Base-by-base conservation (phyloP, 1,284 basidiomycete species). In the Crucibulum parvulum region DNA sequence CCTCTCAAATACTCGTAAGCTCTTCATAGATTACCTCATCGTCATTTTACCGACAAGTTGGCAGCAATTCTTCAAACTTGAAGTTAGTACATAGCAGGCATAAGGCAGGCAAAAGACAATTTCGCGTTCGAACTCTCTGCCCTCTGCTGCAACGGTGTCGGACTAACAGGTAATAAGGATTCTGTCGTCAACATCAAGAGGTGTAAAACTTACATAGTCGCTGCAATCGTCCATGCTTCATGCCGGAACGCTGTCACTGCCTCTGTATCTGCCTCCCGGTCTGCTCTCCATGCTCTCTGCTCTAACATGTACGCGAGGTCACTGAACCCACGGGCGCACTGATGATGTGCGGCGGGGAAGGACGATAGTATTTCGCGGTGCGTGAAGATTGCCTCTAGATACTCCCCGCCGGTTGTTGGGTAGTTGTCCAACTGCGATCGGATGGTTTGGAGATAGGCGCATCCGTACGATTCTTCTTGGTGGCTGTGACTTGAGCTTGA, bases 311-410 rank as follows among this genome's bases (percentile, higher is more conserved):
- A 79, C 10, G 90, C 90, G 60, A 92, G 76, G 70, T 87, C 87
- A 74, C 76, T 84, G 73, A 90, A 86, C 31, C 78, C 87, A 57
- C 79, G 75, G 51, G 87, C 84, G 75, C 90, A 92, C 35, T 82
- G 81, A 59, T 65, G 73, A 75, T 92, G 90, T 7, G 78, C 86
- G 53, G 77, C 75, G 35, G 89, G 90, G 67, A 78, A 87, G 8
- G 87, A 83, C 62, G 74, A 77, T 62, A 88, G 79, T 43, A 88
- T 83, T 70, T 88, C 85, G 69, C 90, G 88, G 75, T 92, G 90
- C 2, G 86, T 86, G 74, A 91, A 90, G 65, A 92, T 87, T 54
- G 84, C 80, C 67, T 92, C 90, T 73, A 92, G 83, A 70, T 91
- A 92, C 61, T 84, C 89, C 65, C 89, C 90, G 75, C 81, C 81